Evolutionary conservation across 2,329 filamentous ascomycete genomes (phyloP).

Genomic region (Aspergillus bombycis): DNA sequence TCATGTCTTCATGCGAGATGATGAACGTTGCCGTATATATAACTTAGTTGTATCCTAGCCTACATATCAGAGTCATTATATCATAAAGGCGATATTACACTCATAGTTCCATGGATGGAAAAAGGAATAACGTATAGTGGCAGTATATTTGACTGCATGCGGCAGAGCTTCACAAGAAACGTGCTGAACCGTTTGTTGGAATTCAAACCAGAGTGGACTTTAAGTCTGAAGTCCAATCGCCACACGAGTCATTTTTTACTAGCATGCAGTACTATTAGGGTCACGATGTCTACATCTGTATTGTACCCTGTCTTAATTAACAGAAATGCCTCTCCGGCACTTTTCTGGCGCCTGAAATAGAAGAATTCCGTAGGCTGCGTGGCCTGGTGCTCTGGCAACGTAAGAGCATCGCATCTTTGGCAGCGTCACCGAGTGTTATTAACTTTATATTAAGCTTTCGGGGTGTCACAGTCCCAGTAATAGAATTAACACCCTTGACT

Average conservation of each 20-base stretch:
- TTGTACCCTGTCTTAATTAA: neutral
- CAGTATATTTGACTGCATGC: neutral
- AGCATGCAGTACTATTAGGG: neutral
- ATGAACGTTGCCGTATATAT: neutral
- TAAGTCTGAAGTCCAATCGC: neutral
- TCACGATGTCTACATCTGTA: neutral
- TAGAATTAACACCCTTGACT: neutral
- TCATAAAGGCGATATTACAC: neutral
- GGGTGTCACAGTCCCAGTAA: neutral
- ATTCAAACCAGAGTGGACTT: neutral
- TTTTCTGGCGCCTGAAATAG: neutral
- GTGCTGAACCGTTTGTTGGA: neutral
- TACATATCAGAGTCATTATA: neutral
- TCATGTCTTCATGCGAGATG: fast-evolving
- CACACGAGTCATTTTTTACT: neutral
- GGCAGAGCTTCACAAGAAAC: neutral
- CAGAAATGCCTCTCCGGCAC: neutral
- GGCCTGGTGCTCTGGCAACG: neutral
- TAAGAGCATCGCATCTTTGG: neutral
- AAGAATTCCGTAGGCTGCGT: neutral
- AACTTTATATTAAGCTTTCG: neutral
- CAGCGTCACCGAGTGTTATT: neutral
- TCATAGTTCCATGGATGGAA: neutral
- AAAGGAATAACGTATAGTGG: neutral
- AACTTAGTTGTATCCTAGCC: neutral